Evolutionary conservation across 2,329 filamentous ascomycete species (phyloP), one percentile per base, ranked within the genome.

Genomic region (Colletotrichum orbiculare): DNA sequence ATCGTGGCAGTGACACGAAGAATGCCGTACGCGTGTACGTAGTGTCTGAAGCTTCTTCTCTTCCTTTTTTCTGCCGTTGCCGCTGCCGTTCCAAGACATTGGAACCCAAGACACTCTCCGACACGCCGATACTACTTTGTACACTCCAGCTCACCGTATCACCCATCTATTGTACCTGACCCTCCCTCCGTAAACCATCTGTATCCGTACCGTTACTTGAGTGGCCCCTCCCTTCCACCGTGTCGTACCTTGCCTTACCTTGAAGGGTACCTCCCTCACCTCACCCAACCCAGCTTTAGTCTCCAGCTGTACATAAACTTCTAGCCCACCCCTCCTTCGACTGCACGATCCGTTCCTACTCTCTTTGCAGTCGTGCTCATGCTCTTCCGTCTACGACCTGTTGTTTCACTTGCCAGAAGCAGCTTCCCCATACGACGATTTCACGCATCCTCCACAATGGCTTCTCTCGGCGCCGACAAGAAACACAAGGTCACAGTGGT

Each of bases 401-500:
- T 65, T 38, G 58, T 62, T 39, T 65, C 64, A 41, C 34, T 64
- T 38, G 60, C 60, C 48, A 47, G 54, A 58, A 66, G 53, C 60
- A 66, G 54, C 45, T 54, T 66, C 50, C 59, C 54, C 43, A 35
- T 41, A 41, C 61, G 53, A 55, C 43, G 53, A 46, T 57, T 53
- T 54, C 35, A 58, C 50, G 63, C 57, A 2, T 48, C 58, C 50
- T 38, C 46, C 57, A 72, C 59, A 34, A 73, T 73, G 72, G 69
- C 73, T 63, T 73, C 72, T 54, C 74, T 85, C 46, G 83, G 81
- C 65, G 78, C 84, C 60, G 79, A 86, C 68, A 91, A 88, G 82
- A 94, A 91, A 81, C 94, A 97, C 87, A 96, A 94, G 85, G 92
- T 97, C 74, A 94, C 94, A 67, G 88, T 99, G 56, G 88, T 99